phyloP scores from a whole-genome alignment of 2,329 filamentous ascomycete species.

The Cercospora nicotianae region DNA sequence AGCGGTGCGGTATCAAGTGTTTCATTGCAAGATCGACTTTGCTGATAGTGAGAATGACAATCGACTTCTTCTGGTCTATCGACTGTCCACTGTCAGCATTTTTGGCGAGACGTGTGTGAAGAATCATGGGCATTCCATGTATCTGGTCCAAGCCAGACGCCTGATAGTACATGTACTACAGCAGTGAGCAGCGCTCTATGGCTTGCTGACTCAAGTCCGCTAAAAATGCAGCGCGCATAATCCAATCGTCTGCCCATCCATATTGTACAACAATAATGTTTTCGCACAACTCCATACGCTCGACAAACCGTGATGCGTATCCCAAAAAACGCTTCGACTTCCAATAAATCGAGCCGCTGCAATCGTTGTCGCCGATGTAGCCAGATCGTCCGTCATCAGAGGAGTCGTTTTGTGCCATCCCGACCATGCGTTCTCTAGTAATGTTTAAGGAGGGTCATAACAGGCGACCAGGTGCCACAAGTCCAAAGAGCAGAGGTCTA shows the following conservation, averaged over 20 bases:
- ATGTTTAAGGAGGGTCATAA: background rate
- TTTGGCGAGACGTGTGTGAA: background rate
- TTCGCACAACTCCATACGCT: background rate
- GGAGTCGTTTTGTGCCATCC: background rate
- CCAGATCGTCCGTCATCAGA: background rate
- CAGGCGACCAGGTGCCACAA: background rate
- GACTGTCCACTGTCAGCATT: background rate
- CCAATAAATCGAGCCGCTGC: background rate
- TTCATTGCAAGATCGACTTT: background rate
- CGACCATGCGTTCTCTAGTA: background rate
- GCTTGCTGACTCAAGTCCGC: conserved; percentile 2
- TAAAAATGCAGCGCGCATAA: background rate
- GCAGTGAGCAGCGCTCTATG: conserved; percentile 2
- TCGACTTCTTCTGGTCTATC: background rate
- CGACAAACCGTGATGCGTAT: background rate
- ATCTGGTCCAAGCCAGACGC: background rate
- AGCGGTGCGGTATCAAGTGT: background rate
- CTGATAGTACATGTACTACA: conserved; percentile 11
- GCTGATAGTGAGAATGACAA: background rate
- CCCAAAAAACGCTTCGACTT: background rate
- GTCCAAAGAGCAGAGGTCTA: background rate
- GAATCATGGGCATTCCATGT: background rate
- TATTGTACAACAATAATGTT: conserved; percentile 4
- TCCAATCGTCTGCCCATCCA: background rate
- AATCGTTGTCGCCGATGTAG: background rate